Evolutionary conservation across 768 basidiomycete species (phyloP).

Genomic region (Ramaria rubella): DNA sequence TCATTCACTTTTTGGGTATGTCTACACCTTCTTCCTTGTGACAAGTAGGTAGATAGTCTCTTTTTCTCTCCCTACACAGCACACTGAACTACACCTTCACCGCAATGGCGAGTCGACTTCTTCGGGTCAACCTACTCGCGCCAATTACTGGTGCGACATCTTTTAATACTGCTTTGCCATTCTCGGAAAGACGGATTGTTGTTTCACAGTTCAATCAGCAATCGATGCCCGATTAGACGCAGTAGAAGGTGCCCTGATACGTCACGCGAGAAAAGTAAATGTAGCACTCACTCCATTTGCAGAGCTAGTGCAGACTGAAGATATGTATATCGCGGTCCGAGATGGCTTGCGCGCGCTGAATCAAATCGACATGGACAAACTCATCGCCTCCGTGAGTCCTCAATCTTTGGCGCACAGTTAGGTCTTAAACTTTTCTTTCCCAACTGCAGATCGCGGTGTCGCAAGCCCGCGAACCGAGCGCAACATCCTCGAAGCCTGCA

Average conservation of each 20-base stretch:
- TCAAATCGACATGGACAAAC: conserved; percentile 83
- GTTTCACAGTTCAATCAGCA: conserved; percentile 42
- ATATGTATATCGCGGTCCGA: conserved; percentile 59
- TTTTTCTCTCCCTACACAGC: conserved; percentile 30
- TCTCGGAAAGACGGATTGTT: neutral
- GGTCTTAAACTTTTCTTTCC: neutral
- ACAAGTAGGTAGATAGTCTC: neutral
- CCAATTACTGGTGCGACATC: conserved; percentile 62
- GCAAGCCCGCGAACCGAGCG: conserved; percentile 45
- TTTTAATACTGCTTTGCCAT: neutral
- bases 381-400: conserved; percentile 57
- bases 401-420: neutral
- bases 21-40: neutral
- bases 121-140: conserved; percentile 75
- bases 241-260: conserved; percentile 56
- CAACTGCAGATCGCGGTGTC: conserved; percentile 54
- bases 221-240: conserved; percentile 82
- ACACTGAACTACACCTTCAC: conserved; percentile 78
- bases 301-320: conserved; percentile 77
- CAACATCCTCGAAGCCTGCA: conserved; percentile 49
- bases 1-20: conserved; percentile 77
- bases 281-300: neutral
- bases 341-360: conserved; percentile 65
- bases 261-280: neutral
- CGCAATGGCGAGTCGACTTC: conserved; percentile 79